Base-by-base conservation (phyloP, 768 basidiomycete genomes). In the Tylopilus felleus region DNA sequence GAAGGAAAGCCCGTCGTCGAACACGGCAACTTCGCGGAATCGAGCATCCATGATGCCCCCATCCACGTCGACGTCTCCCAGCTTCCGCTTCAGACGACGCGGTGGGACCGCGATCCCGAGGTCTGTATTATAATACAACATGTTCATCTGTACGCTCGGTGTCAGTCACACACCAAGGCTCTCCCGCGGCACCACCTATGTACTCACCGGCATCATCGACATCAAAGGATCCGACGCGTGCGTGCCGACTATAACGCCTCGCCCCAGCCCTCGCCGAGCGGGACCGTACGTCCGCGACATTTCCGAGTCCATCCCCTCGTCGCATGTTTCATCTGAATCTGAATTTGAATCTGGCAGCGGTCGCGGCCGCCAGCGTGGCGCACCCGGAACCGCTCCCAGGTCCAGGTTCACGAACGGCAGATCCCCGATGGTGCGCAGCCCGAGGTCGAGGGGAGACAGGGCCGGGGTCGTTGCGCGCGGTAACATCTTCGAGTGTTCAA, bases 281-380 rank as follows among this genome's bases (percentile, higher is more conserved):
- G 27, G 14, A n/a, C 28, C 38, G 25, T 35, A 36, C 64, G 25
- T 42, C 48, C 35, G 42, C 14, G 16, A 4, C 14, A 21, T 31
- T 27, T 33, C 21, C 47, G 23, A 27, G 16, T 23, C 21, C 4
- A 8, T 19, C 43, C 43, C 47, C 5, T 14, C 16, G 13, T n/a
- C 23, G 25, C 12, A 19, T 0, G 52, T 13, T 14, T n/a, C n/a
- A n/a, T 2, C 29, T 10, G 12, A 4, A 29, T 35, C n/a, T 38
- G 35, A 16, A 17, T 36, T 16, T 3, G 35, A 16, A 16, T 59
- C 53, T 13, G 69, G 68, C 42, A 70, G 39, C 10, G 61, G 49
- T 17, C 6, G 49, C n/a, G 61, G 21, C 19, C 22, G 47, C 51
- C 60, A 57, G 25, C 59, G 61, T 17, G 68, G 68, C 17, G 70